Percentiles rank a stretch among this genome's conserved stretches.
These are phyloP conservation scores for Mastigamoeba balamuthi DNA, from an alignment of 78 protist genomes.

Conservation along the genomic window DNA sequence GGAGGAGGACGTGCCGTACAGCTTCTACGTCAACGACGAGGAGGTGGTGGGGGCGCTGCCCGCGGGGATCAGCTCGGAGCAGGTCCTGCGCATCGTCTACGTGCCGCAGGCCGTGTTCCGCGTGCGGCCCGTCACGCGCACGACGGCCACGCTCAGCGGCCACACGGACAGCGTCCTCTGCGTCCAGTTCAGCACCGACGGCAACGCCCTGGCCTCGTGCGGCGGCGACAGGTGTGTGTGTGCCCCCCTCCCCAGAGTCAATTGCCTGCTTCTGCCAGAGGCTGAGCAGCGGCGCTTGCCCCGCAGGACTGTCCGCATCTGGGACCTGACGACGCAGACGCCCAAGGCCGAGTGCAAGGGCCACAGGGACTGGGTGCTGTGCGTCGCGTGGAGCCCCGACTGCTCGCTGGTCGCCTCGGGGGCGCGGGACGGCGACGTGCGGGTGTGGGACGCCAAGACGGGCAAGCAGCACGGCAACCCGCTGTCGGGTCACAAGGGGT, in stretches of 20 bases:
- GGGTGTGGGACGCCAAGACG: conserved; percentile 65
- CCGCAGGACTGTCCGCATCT: conserved; percentile 87
- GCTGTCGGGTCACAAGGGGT: conserved; percentile 61
- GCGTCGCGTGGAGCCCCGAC: conserved; percentile 87
- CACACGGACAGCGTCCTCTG: conserved; percentile 83
- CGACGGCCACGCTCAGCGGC: conserved; percentile 68
- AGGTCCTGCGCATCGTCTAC: conserved; percentile 2
- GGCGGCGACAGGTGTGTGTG: conserved; percentile 78
- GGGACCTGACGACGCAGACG: conserved; percentile 84
- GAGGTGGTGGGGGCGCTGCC: conserved; percentile 13
- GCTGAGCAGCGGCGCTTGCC: conserved; percentile 48
- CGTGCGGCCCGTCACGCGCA: conserved; percentile 81
- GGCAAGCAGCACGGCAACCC: conserved; percentile 14
- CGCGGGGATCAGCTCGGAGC: conserved; percentile 19
- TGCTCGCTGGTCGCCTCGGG: conserved; percentile 77
- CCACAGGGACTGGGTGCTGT: conserved; percentile 82
- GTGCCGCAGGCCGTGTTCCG: conserved; percentile 61
- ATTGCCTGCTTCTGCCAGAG: conserved; percentile 44
- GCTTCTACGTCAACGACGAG: conserved; percentile 48
- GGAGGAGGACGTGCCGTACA: conserved; percentile 51
- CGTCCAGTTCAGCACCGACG: conserved; percentile 83
- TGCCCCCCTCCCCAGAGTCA: no score
- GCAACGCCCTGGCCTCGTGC: conserved; percentile 68
- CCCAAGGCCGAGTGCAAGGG: conserved; percentile 48
- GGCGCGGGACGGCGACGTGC: conserved; percentile 58